A percentile compares a stretch with the other conserved stretches of the same genome.
Conservation (phyloP, 106 monocot species). For the Vanilla planifolia region DNA sequence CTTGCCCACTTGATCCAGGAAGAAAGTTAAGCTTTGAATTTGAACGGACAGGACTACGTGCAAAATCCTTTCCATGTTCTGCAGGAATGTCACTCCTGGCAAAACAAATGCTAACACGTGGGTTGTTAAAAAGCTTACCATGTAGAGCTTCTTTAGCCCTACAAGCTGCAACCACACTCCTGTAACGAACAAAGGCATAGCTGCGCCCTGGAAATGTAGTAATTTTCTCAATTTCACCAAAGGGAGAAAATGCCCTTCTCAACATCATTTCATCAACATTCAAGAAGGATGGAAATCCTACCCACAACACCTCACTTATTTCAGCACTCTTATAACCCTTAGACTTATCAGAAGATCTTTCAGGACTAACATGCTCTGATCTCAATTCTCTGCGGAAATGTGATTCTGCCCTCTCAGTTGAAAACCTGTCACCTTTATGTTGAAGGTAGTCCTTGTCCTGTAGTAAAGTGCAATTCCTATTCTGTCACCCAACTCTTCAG, state of each 20-base stretch:
- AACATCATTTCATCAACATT: slow-evolving; percentile 63
- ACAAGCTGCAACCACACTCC: slow-evolving; percentile 65
- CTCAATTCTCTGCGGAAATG: slow-evolving; percentile 38
- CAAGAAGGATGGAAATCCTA: slow-evolving; percentile 68
- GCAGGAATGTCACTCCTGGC: slow-evolving; percentile 47
- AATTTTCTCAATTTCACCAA: slow-evolving; percentile 77
- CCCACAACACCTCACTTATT: slow-evolving; percentile 88
- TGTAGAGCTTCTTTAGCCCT: slow-evolving; percentile 94
- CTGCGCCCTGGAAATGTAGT: slow-evolving; percentile 78
- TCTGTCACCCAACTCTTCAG: slow-evolving; percentile 48
- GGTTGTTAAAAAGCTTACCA: slow-evolving; percentile 82
- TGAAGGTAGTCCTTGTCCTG: slow-evolving; percentile 37
- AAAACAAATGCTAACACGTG: slow-evolving; percentile 73
- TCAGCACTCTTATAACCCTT: slow-evolving; percentile 45
- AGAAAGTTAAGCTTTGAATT: slow-evolving; percentile 21
- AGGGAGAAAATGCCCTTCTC: slow-evolving; percentile 79
- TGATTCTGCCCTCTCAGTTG: slow-evolving; percentile 34
- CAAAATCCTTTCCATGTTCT: slow-evolving; percentile 36
- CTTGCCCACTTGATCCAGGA: slow-evolving; percentile 17
- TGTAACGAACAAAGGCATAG: slow-evolving; percentile 79
- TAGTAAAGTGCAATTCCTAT: slow-evolving; percentile 37
- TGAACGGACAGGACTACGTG: slow-evolving; percentile 10
- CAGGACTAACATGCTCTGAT: slow-evolving; percentile 27
- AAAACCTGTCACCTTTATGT: slow-evolving; percentile 32
- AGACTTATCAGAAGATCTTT: slow-evolving; percentile 31